phyloP scores from a whole-genome alignment of 331 rosid genomes.

The Acacia concinna region DNA sequence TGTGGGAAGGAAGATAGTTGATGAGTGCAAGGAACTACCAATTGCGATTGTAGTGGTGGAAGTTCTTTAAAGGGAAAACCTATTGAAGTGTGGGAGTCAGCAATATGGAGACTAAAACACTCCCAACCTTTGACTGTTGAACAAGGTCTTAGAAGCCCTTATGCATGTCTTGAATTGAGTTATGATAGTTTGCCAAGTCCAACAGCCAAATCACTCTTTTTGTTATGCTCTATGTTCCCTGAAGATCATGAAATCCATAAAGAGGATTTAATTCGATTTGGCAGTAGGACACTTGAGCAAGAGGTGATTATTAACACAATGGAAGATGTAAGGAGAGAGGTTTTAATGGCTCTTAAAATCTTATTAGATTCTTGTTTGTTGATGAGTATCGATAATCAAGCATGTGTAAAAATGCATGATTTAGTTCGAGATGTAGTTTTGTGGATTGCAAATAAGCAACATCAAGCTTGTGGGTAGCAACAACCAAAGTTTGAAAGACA shows the following conservation, averaged over 20 bases:
- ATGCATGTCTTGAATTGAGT: neutral
- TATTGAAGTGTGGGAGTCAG: neutral
- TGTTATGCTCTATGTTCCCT: conserved; percentile 32
- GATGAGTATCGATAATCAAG: neutral
- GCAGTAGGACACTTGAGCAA: neutral
- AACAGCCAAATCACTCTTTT: neutral
- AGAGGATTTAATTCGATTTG: conserved; percentile 28
- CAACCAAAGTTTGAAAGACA: neutral
- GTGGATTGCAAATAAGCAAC: neutral
- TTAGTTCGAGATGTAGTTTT: conserved; percentile 28
- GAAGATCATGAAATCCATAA: conserved; percentile 12
- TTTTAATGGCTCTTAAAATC: neutral
- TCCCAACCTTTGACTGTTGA: neutral
- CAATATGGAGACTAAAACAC: neutral
- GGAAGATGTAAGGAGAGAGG: conserved; percentile 15
- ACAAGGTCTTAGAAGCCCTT: neutral
- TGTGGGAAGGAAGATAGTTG: neutral
- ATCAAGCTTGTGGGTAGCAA: neutral
- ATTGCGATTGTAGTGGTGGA: neutral
- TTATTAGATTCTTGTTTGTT: conserved; percentile 25
- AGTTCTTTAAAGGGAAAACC: neutral
- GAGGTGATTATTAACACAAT: neutral
- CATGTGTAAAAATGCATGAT: conserved; percentile 26
- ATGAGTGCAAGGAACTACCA: neutral
- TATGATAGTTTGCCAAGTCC: conserved; percentile 15